Evolutionary conservation across 257 asterid genomes (phyloP).

Genomic region (Thymus mandschuricus): DNA sequence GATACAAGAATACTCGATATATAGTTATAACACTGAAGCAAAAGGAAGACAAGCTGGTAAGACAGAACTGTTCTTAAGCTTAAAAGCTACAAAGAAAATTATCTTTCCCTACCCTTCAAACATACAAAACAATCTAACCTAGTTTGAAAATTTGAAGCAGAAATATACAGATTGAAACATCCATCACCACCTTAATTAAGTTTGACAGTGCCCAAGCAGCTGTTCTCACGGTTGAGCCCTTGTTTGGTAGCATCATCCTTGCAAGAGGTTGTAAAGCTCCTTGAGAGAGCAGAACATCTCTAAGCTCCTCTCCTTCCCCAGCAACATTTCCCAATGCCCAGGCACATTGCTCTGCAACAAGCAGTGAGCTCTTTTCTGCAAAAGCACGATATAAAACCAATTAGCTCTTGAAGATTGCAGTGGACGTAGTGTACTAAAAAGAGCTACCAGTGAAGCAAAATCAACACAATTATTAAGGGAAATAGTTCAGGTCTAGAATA

Average conservation of each 20-base stretch:
- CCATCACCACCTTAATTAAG: constrained; percentile 76
- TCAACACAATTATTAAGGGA: constrained; percentile 3
- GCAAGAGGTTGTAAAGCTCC: constrained; percentile 94
- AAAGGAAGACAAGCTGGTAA: constrained; percentile 9
- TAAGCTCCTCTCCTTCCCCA: constrained; percentile 90
- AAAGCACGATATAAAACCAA: neutral
- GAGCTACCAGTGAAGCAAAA: constrained; percentile 8
- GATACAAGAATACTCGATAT: neutral
- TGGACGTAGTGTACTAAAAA: neutral
- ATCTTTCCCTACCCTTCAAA: constrained; percentile 4
- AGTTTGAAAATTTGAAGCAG: constrained; percentile 2
- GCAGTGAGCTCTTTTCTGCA: constrained; percentile 80
- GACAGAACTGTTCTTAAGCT: neutral
- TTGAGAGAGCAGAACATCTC: constrained; percentile 76
- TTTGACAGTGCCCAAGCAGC: constrained; percentile 99
- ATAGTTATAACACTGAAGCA: neutral
- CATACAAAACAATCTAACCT: constrained; percentile 2
- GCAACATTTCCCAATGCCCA: constrained; percentile 99
- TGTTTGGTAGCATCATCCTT: constrained; percentile 87
- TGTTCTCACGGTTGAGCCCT: constrained; percentile 96
- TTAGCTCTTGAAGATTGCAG: constrained; percentile 12
- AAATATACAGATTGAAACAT: constrained; percentile 17
- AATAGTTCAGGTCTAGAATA: neutral
- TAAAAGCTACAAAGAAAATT: neutral
- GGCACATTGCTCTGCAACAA: constrained; percentile 98